Conservation (phyloP, 345 rosid species). For the Punica granatum region DNA sequence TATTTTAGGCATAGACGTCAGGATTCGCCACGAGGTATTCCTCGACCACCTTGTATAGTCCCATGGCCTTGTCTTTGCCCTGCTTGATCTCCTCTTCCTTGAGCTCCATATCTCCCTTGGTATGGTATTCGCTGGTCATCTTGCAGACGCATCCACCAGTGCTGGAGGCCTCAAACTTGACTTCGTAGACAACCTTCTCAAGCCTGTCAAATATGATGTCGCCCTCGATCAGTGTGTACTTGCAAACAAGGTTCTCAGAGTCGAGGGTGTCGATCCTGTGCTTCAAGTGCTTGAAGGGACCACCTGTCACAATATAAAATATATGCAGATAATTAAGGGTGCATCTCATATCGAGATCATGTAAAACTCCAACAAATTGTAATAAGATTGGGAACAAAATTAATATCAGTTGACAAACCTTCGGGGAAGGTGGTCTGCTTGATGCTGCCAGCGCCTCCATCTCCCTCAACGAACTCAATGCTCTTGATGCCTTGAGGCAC, state of each 20-base stretch:
- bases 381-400: too few relatives aligned
- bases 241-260: background rate
- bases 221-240: conserved; percentile 10
- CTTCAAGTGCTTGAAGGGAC: conserved; percentile 5
- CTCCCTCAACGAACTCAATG: conserved; percentile 9
- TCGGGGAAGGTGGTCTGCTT: conserved; percentile 4
- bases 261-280: conserved; percentile 10
- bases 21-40: conserved; percentile 25
- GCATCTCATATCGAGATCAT: too few relatives aligned
- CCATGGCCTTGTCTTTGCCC: conserved; percentile 15
- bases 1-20: background rate
- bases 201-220: conserved; percentile 2
- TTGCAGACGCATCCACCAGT: background rate
- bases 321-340: too few relatives aligned
- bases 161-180: conserved; percentile 3
- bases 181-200: background rate
- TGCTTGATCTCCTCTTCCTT: conserved; percentile 14
- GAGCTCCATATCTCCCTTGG: conserved; percentile 4
- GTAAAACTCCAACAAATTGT: too few relatives aligned
- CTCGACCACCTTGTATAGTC: conserved; percentile 20
- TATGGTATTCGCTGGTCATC: conserved; percentile 10
- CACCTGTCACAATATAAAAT: background rate
- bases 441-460: conserved; percentile 9
- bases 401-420: too few relatives aligned
- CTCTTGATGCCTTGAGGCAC: conserved; percentile 5